Evolutionary conservation across 1,284 basidiomycete genomes (phyloP).

Genomic region (Tilletia walkeri): DNA sequence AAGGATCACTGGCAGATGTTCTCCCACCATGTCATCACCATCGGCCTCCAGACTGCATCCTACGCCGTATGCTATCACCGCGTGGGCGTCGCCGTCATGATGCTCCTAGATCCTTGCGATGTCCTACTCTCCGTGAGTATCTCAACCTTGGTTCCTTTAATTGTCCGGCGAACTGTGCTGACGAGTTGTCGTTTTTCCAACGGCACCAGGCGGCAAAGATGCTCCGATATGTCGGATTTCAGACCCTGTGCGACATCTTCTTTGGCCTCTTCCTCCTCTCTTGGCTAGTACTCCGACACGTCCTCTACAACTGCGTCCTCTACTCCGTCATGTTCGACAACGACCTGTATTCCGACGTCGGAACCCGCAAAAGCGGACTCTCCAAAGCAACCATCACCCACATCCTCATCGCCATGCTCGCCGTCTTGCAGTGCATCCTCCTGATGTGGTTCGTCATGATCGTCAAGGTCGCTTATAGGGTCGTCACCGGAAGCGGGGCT

Average conservation of each 20-base stretch:
- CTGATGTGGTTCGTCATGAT: conserved; percentile 84
- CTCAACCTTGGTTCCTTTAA: background rate
- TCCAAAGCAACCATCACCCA: background rate
- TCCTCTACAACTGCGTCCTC: conserved; percentile 42
- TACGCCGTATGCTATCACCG: conserved; percentile 83
- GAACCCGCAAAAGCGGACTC: background rate
- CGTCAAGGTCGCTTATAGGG: conserved; percentile 74
- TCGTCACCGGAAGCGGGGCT: conserved; percentile 73
- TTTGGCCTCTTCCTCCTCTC: conserved; percentile 67
- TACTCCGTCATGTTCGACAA: conserved; percentile 34
- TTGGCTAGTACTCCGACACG: conserved; percentile 49
- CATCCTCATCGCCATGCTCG: conserved; percentile 33
- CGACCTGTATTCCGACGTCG: background rate
- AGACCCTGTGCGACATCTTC: conserved; percentile 69
- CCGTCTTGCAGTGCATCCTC: conserved; percentile 65
- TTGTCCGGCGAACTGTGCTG: background rate
- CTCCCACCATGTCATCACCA: conserved; percentile 86
- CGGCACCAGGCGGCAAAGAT: conserved; percentile 70
- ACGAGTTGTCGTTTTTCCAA: background rate
- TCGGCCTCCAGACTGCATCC: conserved; percentile 72
- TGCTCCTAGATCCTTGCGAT: conserved; percentile 90
- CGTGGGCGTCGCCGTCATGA: conserved; percentile 80
- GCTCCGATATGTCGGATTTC: conserved; percentile 75
- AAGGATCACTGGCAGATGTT: conserved; percentile 97
- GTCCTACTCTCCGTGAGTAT: conserved; percentile 80